A percentile compares a stretch with the other conserved stretches of the same genome.
phyloP scores from a whole-genome alignment of 495 filamentous ascomycete species.

The Tuber microsphaerosporum region DNA sequence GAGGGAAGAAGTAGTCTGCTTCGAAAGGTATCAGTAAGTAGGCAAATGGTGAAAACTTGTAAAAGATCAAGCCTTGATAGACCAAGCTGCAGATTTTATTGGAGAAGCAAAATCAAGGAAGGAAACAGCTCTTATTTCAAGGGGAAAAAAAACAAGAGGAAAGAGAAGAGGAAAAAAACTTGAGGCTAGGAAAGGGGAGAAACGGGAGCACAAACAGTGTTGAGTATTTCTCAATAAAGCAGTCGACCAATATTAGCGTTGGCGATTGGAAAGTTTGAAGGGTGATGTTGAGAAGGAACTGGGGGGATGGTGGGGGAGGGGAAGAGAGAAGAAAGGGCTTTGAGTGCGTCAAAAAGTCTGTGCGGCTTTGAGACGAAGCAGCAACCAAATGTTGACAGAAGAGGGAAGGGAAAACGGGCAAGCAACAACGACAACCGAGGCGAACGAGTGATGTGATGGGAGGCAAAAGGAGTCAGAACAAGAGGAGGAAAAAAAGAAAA shows the following conservation, averaged over 20 bases:
- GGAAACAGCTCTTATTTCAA: not conserved
- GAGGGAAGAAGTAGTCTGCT: conserved; percentile 13
- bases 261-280: conserved; percentile 31
- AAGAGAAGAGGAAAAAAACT: not conserved
- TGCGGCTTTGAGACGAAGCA: conserved; percentile 28
- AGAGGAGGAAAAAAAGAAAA: conserved; percentile 15
- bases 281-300: conserved; percentile 26
- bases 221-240: not conserved
- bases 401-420: conserved; percentile 22
- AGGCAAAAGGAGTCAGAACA: not conserved
- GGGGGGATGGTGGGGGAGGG: conserved; percentile 39
- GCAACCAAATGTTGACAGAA: conserved; percentile 13
- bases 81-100: not conserved
- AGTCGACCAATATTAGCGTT: not conserved
- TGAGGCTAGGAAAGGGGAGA: not conserved
- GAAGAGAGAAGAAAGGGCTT: conserved; percentile 35
- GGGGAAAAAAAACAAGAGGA: not conserved
- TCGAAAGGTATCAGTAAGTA: not conserved
- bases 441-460: not conserved
- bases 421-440: conserved; percentile 2
- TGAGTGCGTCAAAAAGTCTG: conserved; percentile 35
- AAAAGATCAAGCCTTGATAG: not conserved
- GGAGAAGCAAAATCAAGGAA: not conserved
- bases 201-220: not conserved
- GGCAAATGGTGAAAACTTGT: not conserved